Conservation (phyloP, 441 rosid genomes). For the Gossypium aridum region DNA sequence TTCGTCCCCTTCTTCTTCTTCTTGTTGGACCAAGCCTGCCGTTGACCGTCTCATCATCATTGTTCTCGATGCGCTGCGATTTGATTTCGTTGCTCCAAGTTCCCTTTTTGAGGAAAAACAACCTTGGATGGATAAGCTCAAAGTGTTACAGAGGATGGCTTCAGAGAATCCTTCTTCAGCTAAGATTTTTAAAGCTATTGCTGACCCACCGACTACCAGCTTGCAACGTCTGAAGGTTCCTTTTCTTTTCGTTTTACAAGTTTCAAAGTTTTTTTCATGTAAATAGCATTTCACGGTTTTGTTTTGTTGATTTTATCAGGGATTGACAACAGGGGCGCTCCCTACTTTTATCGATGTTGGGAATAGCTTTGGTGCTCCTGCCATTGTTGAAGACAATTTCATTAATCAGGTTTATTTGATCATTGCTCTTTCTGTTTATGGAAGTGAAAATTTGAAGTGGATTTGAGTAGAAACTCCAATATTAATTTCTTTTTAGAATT, state of each 20-base stretch:
- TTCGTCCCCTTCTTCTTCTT: conserved; percentile 18
- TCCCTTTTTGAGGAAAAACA: conserved; percentile 42
- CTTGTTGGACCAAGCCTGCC: conserved; percentile 73
- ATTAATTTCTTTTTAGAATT: not conserved
- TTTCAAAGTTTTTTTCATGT: not conserved
- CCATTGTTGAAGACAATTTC: conserved; percentile 86
- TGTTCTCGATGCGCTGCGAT: conserved; percentile 81
- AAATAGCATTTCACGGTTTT: not conserved
- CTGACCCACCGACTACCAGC: conserved; percentile 97
- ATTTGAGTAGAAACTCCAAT: not conserved
- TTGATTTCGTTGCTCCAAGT: conserved; percentile 89
- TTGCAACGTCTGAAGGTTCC: conserved; percentile 84
- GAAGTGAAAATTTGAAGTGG: not conserved
- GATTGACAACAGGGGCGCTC: conserved; percentile 91
- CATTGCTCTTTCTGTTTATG: not conserved
- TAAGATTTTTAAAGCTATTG: conserved; percentile 85
- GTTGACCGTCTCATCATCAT: conserved; percentile 73
- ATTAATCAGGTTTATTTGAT: conserved; percentile 51
- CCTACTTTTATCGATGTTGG: conserved; percentile 96
- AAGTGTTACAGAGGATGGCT: conserved; percentile 70
- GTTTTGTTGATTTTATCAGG: conserved; percentile 35
- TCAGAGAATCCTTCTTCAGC: conserved; percentile 50
- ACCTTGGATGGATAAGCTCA: conserved; percentile 91
- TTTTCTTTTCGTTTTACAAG: not conserved
- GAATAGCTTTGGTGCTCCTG: conserved; percentile 95